Conservation (phyloP, 306 rosid genomes). For the Acmispon strigosus region DNA sequence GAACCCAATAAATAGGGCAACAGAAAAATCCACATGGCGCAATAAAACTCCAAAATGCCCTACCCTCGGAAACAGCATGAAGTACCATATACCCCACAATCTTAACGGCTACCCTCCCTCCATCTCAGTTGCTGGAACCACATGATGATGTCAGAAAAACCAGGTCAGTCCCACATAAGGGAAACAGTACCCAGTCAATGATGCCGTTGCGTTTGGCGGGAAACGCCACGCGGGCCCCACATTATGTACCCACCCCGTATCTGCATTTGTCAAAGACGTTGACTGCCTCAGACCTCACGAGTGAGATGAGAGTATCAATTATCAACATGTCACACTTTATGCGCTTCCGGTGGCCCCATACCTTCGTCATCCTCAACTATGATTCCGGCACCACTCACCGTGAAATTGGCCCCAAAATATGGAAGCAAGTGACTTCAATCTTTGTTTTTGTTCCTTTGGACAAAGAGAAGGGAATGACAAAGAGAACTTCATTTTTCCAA, state of each 20-base stretch:
- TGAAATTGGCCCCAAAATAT: not conserved
- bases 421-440: not conserved
- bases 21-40: constrained; percentile 34
- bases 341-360: constrained; percentile 34
- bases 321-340: not conserved
- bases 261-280: constrained; percentile 35
- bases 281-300: constrained; percentile 20
- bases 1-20: not conserved
- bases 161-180: constrained; percentile 20
- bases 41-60: not conserved
- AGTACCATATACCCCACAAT: constrained; percentile 35
- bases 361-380: not conserved
- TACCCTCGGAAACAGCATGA: constrained; percentile 16
- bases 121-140: constrained; percentile 21
- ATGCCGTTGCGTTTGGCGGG: constrained; percentile 38
- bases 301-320: not conserved
- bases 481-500: too few relatives aligned
- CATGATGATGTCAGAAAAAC: constrained; percentile 39
- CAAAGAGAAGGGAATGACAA: too few relatives aligned
- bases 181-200: not conserved
- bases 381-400: constrained; percentile 13
- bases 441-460: not conserved
- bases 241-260: not conserved
- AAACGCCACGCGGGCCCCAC: constrained; percentile 28
- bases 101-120: constrained; percentile 49